A percentile compares a stretch with the other conserved stretches of the same genome.
Evolutionary conservation across 1,284 basidiomycete genomes (phyloP).

Genomic region (Cutaneotrichosporon sp.): DNA sequence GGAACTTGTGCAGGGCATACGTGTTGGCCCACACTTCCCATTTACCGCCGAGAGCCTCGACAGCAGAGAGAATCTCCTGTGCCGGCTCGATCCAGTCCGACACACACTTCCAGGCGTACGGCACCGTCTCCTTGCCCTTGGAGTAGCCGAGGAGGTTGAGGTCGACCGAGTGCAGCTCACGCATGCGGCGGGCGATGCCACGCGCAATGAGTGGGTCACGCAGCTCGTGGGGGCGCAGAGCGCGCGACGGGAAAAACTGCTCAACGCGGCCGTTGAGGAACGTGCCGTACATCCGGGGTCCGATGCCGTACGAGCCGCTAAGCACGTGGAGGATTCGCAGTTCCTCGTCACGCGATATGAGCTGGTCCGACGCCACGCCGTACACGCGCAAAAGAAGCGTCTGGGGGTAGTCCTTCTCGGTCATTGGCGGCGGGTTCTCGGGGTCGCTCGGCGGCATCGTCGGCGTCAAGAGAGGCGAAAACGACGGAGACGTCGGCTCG

Average conservation of each 20-base stretch:
- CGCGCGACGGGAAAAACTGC: slow-evolving; percentile 83
- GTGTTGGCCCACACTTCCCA: slow-evolving; percentile 42
- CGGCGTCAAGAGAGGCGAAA: slow-evolving; percentile 45
- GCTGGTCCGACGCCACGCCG: slow-evolving; percentile 72
- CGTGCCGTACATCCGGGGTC: slow-evolving; percentile 85
- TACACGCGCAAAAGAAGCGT: slow-evolving; percentile 83
- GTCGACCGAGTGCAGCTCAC: slow-evolving; percentile 86
- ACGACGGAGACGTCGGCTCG: slow-evolving; percentile 38
- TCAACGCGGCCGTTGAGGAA: slow-evolving; percentile 89
- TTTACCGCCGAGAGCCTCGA: slow-evolving; percentile 28
- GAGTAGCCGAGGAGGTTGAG: slow-evolving; percentile 57
- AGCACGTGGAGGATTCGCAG: slow-evolving; percentile 80
- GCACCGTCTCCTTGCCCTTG: slow-evolving; percentile 56
- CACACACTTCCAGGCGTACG: slow-evolving; percentile 58
- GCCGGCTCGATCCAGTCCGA: slow-evolving; percentile 54
- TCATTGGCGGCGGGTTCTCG: slow-evolving; percentile 28
- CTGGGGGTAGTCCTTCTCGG: slow-evolving; percentile 47
- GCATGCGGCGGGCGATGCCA: slow-evolving; percentile 85
- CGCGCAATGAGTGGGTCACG: slow-evolving; percentile 66
- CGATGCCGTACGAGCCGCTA: slow-evolving; percentile 76
- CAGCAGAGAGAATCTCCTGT: slow-evolving; percentile 27
- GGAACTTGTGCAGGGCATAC: slow-evolving; percentile 39
- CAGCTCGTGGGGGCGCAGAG: slow-evolving; percentile 69
- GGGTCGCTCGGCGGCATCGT: slow-evolving; percentile 42
- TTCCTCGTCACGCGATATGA: slow-evolving; percentile 79